phyloP scores from a whole-genome alignment of 495 filamentous ascomycete species.

The Neurospora sp. region DNA sequence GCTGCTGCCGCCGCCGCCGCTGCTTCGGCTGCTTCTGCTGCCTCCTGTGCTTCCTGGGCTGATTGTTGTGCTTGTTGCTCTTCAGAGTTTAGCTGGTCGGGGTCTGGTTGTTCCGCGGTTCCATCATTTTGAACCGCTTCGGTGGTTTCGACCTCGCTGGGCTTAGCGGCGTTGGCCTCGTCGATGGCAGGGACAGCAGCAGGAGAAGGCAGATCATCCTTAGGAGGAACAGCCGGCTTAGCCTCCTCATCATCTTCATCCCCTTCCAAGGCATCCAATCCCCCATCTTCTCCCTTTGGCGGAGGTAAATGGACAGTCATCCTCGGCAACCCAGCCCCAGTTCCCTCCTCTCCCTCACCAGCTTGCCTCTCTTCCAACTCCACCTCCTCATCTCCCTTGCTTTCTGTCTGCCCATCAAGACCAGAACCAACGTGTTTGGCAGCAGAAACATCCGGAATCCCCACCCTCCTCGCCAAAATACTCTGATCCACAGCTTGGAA shows the following conservation, averaged over 20 bases:
- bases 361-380: constrained; percentile 11
- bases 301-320: constrained; percentile 21
- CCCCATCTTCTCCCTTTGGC: constrained; percentile 27
- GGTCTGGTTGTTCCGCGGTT: not conserved
- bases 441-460: constrained; percentile 18
- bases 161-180: not conserved
- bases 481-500: constrained; percentile 45
- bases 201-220: not conserved
- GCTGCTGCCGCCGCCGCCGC: not conserved
- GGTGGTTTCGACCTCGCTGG: not conserved
- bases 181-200: not conserved
- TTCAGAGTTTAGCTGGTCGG: constrained; percentile 4
- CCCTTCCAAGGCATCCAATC: constrained; percentile 15
- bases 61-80: not conserved
- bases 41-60: not conserved
- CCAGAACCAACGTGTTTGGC: not conserved
- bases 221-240: not conserved
- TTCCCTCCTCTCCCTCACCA: constrained; percentile 12
- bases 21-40: constrained; percentile 1
- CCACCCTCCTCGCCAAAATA: constrained; percentile 38
- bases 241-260: not conserved
- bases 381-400: constrained; percentile 11
- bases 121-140: not conserved
- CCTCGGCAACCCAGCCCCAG: constrained; percentile 14
- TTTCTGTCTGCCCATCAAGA: not conserved